These are phyloP conservation scores for Dittrichia graveolens DNA, from an alignment of 129 eudicot genomes.

Conservation along the genomic window DNA sequence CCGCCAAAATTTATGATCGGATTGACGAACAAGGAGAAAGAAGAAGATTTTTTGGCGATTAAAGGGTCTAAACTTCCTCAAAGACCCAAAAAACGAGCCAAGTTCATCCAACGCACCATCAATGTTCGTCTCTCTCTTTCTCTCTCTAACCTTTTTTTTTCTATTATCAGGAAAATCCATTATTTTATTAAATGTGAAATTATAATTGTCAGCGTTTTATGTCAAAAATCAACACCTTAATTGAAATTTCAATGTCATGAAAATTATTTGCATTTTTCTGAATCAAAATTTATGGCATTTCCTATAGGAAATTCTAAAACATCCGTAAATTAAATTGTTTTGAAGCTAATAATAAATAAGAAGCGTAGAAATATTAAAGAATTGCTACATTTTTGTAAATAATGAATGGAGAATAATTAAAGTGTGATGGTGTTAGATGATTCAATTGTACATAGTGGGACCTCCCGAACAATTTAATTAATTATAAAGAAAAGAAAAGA, in stretches of 20 bases:
- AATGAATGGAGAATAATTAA: constrained; percentile 8
- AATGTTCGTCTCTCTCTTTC: constrained; percentile 52
- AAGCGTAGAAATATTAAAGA: background rate
- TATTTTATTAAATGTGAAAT: background rate
- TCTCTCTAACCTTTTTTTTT: background rate
- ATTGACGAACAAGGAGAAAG: constrained; percentile 87
- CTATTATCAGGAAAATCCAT: background rate
- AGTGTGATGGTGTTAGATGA: background rate
- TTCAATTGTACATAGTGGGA: background rate
- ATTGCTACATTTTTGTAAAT: background rate
- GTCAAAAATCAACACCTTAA: background rate
- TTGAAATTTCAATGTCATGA: background rate
- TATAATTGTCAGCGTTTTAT: background rate
- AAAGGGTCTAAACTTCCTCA: constrained; percentile 96
- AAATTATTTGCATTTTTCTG: background rate
- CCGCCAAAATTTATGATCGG: constrained; percentile 89
- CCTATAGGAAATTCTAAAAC: no score
- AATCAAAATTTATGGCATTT: background rate
- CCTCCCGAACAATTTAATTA: background rate
- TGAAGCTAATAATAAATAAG: background rate
- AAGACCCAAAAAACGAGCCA: constrained; percentile 93
- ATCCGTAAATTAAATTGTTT: background rate
- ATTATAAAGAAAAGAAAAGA: no score
- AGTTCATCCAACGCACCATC: constrained; percentile 85
- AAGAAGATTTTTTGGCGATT: constrained; percentile 84